Evolutionary conservation across 78 protist species (phyloP).

Genomic region (Dictyostelium intermedium): DNA sequence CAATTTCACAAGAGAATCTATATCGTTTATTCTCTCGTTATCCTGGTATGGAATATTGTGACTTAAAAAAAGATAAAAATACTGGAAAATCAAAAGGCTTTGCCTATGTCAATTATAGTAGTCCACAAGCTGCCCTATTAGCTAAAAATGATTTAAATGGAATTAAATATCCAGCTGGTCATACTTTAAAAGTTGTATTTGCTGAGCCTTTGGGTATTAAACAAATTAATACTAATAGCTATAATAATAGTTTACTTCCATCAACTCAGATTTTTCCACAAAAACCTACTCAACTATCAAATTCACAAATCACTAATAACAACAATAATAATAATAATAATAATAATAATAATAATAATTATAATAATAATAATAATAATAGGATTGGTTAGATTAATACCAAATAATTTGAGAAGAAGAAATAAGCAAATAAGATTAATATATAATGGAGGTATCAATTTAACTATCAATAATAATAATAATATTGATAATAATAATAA

Average conservation of each 20-base stretch:
- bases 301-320: not conserved
- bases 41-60: slow-evolving; percentile 85
- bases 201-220: slow-evolving; percentile 77
- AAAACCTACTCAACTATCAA: not conserved
- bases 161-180: slow-evolving; percentile 72
- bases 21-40: slow-evolving; percentile 70
- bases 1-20: slow-evolving; percentile 48
- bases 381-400: not conserved
- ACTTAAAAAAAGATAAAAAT: slow-evolving; percentile 64
- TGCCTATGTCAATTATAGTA: slow-evolving; percentile 71
- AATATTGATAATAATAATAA: not conserved
- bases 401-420: not conserved
- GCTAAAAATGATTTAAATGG: slow-evolving; percentile 82
- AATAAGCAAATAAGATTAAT: not conserved
- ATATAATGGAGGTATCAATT: not conserved
- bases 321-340: not conserved
- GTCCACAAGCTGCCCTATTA: slow-evolving; percentile 49
- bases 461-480: not conserved
- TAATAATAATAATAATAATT: not conserved
- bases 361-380: not conserved
- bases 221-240: slow-evolving; percentile 1
- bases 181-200: slow-evolving; percentile 64
- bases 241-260: not conserved
- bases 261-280: not conserved
- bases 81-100: slow-evolving; percentile 76